Conservation (phyloP, 768 basidiomycete species). For the Leccinellum luteum region DNA sequence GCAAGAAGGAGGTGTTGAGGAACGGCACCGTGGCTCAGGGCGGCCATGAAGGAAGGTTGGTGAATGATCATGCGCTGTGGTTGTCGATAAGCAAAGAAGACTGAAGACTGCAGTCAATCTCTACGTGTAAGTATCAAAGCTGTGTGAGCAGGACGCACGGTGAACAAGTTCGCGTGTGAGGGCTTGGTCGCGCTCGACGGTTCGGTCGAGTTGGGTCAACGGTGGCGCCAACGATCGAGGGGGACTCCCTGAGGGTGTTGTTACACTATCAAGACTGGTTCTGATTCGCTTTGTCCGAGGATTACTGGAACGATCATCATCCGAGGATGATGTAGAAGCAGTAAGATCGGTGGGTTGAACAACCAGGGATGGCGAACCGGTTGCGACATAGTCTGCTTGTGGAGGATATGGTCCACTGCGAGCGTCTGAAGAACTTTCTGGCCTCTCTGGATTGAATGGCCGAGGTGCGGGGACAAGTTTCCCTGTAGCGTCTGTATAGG, state of each 20-base stretch:
- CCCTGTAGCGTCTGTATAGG: constrained; percentile 77
- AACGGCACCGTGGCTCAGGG: constrained; percentile 63
- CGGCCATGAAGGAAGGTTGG: constrained; percentile 70
- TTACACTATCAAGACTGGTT: constrained; percentile 37
- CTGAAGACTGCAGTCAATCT: constrained; percentile 35
- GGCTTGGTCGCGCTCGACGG: constrained; percentile 53
- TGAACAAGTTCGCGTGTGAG: constrained; percentile 74
- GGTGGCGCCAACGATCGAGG: constrained; percentile 37
- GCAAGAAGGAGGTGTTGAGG: constrained; percentile 71
- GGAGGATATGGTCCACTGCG: constrained; percentile 19
- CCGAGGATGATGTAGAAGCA: constrained; percentile 22
- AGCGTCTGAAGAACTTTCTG: constrained; percentile 25
- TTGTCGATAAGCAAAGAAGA: constrained; percentile 81
- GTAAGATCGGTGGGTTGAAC: constrained; percentile 13
- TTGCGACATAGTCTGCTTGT: constrained; percentile 12
- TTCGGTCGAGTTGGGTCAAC: constrained; percentile 38
- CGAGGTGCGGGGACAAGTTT: constrained; percentile 75
- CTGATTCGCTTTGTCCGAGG: constrained; percentile 53
- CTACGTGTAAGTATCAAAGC: not conserved
- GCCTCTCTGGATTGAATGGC: constrained; percentile 44
- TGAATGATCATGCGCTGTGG: constrained; percentile 76
- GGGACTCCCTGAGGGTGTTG: constrained; percentile 29
- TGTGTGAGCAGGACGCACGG: constrained; percentile 40
- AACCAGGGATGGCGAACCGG: constrained; percentile 15
- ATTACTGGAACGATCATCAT: constrained; percentile 41